Evolutionary conservation across 177 flowering plant species (phyloP).

Genomic region (Vitis hybrid): DNA sequence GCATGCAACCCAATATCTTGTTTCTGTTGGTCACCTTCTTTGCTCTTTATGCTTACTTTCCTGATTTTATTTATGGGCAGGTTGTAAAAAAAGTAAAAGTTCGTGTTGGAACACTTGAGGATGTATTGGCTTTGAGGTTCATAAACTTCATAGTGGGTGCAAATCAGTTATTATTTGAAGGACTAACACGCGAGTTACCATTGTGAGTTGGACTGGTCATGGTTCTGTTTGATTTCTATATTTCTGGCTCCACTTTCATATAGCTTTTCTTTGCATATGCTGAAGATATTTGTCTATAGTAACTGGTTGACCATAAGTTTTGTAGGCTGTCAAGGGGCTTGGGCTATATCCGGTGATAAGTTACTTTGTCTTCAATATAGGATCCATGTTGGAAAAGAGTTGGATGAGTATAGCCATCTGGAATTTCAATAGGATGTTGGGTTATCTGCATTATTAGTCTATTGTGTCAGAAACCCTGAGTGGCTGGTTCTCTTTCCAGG

Average conservation of each 20-base stretch:
- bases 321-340: too few relatives aligned
- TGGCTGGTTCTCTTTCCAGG: too few relatives aligned
- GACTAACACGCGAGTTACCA: slow-evolving; percentile 88
- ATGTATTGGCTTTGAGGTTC: slow-evolving; percentile 75
- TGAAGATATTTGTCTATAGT: too few relatives aligned
- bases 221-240: neutral
- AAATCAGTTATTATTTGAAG: slow-evolving; percentile 77
- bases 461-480: too few relatives aligned
- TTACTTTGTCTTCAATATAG: too few relatives aligned
- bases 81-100: slow-evolving; percentile 61
- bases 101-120: slow-evolving; percentile 54
- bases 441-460: too few relatives aligned
- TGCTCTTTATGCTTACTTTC: neutral
- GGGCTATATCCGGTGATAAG: too few relatives aligned
- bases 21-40: neutral
- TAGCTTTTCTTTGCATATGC: neutral
- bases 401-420: too few relatives aligned
- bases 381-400: too few relatives aligned
- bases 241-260: neutral
- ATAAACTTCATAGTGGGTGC: slow-evolving; percentile 64
- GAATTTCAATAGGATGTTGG: too few relatives aligned
- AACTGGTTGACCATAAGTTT: too few relatives aligned
- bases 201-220: slow-evolving; percentile 53
- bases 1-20: neutral
- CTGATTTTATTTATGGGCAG: slow-evolving; percentile 31